phyloP scores from a whole-genome alignment of 345 rosid genomes.

The Sonneratia alba region DNA sequence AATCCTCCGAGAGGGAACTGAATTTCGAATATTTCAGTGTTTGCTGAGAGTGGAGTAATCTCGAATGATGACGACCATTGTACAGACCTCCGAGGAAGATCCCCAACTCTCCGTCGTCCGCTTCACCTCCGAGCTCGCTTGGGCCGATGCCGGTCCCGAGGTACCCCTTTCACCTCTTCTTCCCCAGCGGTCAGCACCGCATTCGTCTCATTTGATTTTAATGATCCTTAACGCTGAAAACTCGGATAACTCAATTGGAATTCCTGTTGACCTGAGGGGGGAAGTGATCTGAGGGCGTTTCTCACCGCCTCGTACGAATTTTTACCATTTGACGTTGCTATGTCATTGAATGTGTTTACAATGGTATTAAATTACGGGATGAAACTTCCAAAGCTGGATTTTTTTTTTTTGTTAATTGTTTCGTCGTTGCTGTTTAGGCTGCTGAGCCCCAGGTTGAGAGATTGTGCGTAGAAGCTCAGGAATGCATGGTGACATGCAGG shows the following conservation, averaged over 20 bases:
- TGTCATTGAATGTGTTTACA: not conserved
- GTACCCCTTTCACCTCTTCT: not conserved
- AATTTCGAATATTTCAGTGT: not conserved
- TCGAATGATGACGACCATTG: slow-evolving; percentile 61
- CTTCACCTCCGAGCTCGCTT: slow-evolving; percentile 82
- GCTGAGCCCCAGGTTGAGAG: slow-evolving; percentile 68
- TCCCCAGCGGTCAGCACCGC: not conserved
- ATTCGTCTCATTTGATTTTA: not conserved
- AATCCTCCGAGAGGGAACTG: not conserved
- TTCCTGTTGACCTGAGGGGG: not conserved
- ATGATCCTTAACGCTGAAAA: not conserved
- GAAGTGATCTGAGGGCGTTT: not conserved
- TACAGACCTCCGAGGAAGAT: slow-evolving; percentile 93
- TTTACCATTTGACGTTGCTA: not conserved
- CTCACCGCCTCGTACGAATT: not conserved
- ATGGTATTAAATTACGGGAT: not conserved
- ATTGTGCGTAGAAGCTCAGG: slow-evolving; percentile 76
- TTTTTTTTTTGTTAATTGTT: not conserved
- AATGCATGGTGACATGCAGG: slow-evolving; percentile 44
- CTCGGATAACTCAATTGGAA: not conserved
- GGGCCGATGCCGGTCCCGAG: slow-evolving; percentile 99
- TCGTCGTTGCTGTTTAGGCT: slow-evolving; percentile 14
- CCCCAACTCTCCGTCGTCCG: slow-evolving; percentile 84
- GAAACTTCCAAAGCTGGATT: not conserved
- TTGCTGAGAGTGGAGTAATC: not conserved